Base-by-base conservation (phyloP, 768 basidiomycete species). In the Arthromyces matolae region DNA sequence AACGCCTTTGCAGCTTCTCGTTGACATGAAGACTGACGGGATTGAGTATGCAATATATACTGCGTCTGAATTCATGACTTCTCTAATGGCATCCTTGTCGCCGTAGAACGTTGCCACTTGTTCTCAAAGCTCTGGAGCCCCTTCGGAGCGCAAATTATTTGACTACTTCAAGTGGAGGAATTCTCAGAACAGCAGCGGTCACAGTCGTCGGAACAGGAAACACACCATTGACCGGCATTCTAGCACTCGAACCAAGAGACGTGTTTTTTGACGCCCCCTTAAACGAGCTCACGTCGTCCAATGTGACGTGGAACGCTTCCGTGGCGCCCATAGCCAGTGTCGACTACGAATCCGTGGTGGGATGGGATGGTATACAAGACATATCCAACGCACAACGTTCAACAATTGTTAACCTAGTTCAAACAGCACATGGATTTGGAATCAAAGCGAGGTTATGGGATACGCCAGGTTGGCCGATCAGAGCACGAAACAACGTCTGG, bases 1-100 rank as follows among this genome's bases (percentile, higher is more conserved):
- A 20, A 69, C 59, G 6, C 52, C 76, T 5, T 60, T 80, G 28
- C 77, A 80, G 37, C 60, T 79, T n/a, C 59, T 78, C 9, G 64
- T 79, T 6, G 76, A 78, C 47, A 71, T 80, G 58, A 80, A 79
- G 58, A 77, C 76, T 1, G 71, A 78, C 50, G 77, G 77, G 0
- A 49, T 55, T n/a, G 57, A 64, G 77, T 77, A 56, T 45, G 71
- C 61, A 19, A 29, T 32, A 34, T 3, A 12, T 25, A 20, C n/a
- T n/a, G n/a, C n/a, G n/a, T n/a, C n/a, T n/a, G n/a, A n/a, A n/a
- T n/a, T n/a, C n/a, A n/a, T n/a, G n/a, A n/a, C n/a, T 31, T 29
- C 19, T 32, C 19, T n/a, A 18, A 4, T 28, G 31, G n/a, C 32
- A 32, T 10, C 12, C 16, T 12, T 29, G 36, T 16, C 20, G 41